Conservation (phyloP, 2,329 filamentous ascomycete genomes). For the Apiospora hydei region DNA sequence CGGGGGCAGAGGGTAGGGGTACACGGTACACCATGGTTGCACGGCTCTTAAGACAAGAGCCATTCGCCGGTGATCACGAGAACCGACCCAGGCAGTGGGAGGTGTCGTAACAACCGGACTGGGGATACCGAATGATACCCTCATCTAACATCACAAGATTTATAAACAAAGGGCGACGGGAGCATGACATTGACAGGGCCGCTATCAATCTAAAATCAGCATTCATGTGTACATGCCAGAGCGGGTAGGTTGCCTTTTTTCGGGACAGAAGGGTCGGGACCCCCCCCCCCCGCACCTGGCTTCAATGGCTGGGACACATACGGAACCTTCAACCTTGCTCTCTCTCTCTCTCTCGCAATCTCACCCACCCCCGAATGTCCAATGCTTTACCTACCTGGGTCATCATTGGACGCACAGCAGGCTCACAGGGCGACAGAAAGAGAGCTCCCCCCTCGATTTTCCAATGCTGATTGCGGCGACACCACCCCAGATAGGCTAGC, state of each 20-base stretch:
- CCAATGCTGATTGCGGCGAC: neutral
- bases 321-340: neutral
- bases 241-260: neutral
- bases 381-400: neutral
- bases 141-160: conserved; percentile 2
- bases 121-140: conserved; percentile 5
- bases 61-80: conserved; percentile 1
- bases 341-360: neutral
- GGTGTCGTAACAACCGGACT: neutral
- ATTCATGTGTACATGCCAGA: neutral
- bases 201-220: neutral
- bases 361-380: neutral
- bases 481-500: neutral
- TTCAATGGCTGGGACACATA: neutral
- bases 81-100: neutral
- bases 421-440: neutral
- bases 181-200: neutral
- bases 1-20: neutral
- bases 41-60: neutral
- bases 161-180: neutral
- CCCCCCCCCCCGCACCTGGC: neutral
- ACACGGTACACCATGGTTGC: neutral
- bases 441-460: neutral
- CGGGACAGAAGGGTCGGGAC: conserved; percentile 9
- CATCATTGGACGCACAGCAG: neutral